Evolutionary conservation across 345 rosid genomes (phyloP), one percentile per base, ranked within the genome.

Genomic region (Clausena lansium): DNA sequence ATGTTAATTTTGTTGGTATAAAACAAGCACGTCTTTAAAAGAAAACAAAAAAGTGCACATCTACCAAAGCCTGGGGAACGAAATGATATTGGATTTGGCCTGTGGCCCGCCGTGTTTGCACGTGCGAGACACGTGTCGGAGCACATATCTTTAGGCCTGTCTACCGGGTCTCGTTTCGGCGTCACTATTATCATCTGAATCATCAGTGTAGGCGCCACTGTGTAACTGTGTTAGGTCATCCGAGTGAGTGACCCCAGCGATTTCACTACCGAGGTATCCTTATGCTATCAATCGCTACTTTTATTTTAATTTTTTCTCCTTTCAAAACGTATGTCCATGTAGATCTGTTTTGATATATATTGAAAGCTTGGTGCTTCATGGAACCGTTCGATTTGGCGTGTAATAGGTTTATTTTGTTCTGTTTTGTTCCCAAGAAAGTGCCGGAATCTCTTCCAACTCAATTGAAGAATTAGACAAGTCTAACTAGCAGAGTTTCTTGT

Each of bases 221-320:
- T 3, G 22, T 4, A 7, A 70, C 54, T 45, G 76, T 50, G 63
- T 68, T 72, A 70, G 84, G 82, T 80, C 74, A 81, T 59, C 78
- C 24, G 70, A 63, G 71, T 77, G 78, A 41, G 78, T 82, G 75
- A 14, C n/a, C n/a, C n/a, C n/a, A n/a, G 77, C 28, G 35, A 36
- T 57, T 33, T 13, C 73, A 39, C 36, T 27, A 15, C 20, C 73
- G 22, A 71, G 69, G 67, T 71, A 55, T 38, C 33, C 54, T 33
- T 41, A 45, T 2, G 50, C 55, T 47, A 33, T 62, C 4, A 41
- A 20, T 58, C 24, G 17, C 9, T 50, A 25, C 15, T 22, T 66
- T 41, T 2, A 35, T n/a, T 22, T 22, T 8, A 52, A 28, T 58
- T 15, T 33, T 64, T 64, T 64, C 7, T 28, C 32, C 32, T 2